Percentiles rank a stretch among this genome's conserved stretches.
Conservation (phyloP, 1,284 basidiomycete genomes). For the Sutorius eximius region DNA sequence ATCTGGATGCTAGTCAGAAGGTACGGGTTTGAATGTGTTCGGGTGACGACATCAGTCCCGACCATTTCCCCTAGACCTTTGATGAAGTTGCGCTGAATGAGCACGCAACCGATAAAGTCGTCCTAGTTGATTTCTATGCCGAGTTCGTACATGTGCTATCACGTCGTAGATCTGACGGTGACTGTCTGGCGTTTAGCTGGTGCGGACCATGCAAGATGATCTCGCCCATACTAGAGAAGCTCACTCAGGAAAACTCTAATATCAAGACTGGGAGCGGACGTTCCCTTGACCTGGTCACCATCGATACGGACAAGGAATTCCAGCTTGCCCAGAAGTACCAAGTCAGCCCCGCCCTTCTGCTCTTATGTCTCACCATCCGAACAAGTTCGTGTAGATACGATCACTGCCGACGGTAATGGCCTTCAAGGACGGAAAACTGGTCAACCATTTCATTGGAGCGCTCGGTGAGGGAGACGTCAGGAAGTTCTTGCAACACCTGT, state of each 20-base stretch:
- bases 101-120: constrained; percentile 48
- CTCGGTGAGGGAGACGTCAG: constrained; percentile 49
- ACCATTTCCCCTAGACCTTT: constrained; percentile 46
- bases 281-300: constrained; percentile 65
- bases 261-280: constrained; percentile 53
- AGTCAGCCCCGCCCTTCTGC: constrained; percentile 36
- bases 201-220: constrained; percentile 70
- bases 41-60: background rate
- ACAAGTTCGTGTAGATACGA: constrained; percentile 45
- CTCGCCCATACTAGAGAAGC: constrained; percentile 60
- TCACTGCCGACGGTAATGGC: constrained; percentile 72
- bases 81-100: constrained; percentile 40
- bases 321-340: constrained; percentile 51
- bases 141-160: constrained; percentile 47
- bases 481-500: constrained; percentile 49
- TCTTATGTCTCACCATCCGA: background rate
- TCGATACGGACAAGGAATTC: constrained; percentile 59
- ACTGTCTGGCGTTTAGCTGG: constrained; percentile 50
- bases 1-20: constrained; percentile 35
- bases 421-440: constrained; percentile 58
- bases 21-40: constrained; percentile 20
- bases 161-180: constrained; percentile 3
- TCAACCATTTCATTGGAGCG: constrained; percentile 62
- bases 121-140: constrained; percentile 76
- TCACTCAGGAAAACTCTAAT: constrained; percentile 43